Evolutionary conservation across 164 flowering plant genomes (phyloP), one percentile per base, ranked within the genome.

Genomic region (Nymphaea thermarum): DNA sequence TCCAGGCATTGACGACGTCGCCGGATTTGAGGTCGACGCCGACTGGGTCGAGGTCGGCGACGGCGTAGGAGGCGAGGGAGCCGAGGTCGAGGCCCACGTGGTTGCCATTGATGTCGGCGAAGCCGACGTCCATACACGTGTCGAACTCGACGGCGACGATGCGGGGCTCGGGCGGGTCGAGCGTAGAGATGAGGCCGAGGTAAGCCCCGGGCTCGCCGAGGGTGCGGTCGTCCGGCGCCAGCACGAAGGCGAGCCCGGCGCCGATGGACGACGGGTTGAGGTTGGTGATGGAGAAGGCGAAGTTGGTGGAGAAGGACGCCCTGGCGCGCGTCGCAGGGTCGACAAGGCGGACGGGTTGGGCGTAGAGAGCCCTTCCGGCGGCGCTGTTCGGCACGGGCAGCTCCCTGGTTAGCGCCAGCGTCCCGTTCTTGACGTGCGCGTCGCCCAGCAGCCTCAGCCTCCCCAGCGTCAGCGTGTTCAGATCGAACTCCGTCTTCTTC

Each of bases 141-240:
- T 94, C 99, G 68, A 91, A 94, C 68, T 94, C 99, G 8, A 94
- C 86, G 3, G 93, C 97, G 47, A 93, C 83, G 60, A 84, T 84
- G 16, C 81, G 80, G 43, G 69, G 59, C 4, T 11, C 42, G 17
- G 79, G 60, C 14, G 69, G 60, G 6, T 71, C 80, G 14, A 44
- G 53, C 0, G 53, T 75, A n/a, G 61, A 75, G 44, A 68, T 61
- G 12, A 88, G 77, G 0, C 97, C 97, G 2, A 90, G 77, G 51
- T 65, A 80, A 62, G 91, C 90, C 43, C 96, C 96, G 59, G 91
- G 78, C n/a, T 75, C 77, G 4, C 99, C 96, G 65, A 87, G n/a
- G 4, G 74, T 44, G 42, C 76, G 82, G 63, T 74, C 89, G 66
- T 83, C 88, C 59, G 91, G 82, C 0, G 92, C 55, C 63, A 94